Percentiles rank a stretch among this genome's conserved stretches.
These are phyloP conservation scores for Phytopythium aichiense DNA, from an alignment of 352 stramenopile species.

Conservation along the genomic window DNA sequence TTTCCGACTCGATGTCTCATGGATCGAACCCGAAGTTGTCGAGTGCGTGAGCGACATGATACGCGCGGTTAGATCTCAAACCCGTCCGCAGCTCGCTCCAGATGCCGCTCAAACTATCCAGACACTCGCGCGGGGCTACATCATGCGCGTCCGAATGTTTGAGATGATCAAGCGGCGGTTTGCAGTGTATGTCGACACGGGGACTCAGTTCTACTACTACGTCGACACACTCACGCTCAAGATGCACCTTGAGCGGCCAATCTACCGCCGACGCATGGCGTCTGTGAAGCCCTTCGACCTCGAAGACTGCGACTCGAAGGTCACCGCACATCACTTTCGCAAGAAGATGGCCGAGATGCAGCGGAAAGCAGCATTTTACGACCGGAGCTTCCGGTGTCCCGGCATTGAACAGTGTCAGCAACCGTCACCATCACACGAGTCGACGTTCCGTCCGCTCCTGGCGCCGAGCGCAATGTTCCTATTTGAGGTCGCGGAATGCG, in stretches of 20 bases:
- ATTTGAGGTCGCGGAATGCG: constrained; percentile 32
- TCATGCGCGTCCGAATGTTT: constrained; percentile 32
- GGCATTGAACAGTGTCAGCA: neutral
- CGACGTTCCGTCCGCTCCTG: constrained; percentile 14
- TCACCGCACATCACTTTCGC: constrained; percentile 37
- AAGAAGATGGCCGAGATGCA: constrained; percentile 31
- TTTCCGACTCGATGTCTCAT: constrained; percentile 49
- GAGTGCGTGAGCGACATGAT: constrained; percentile 48
- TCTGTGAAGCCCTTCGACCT: constrained; percentile 33
- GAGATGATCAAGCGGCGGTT: constrained; percentile 36
- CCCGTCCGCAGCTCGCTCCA: constrained; percentile 24
- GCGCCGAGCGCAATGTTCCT: constrained; percentile 37
- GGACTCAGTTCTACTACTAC: constrained; percentile 60
- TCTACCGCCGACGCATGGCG: constrained; percentile 33
- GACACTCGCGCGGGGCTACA: constrained; percentile 35
- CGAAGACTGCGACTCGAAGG: constrained; percentile 38
- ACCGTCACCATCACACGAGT: neutral
- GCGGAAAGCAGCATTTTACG: constrained; percentile 42
- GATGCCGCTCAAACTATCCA: constrained; percentile 63
- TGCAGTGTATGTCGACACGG: constrained; percentile 27
- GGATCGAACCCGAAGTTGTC: constrained; percentile 61
- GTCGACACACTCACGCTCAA: constrained; percentile 29
- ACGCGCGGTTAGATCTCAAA: constrained; percentile 16
- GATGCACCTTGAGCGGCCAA: constrained; percentile 36
- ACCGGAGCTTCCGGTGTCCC: constrained; percentile 10